Percentiles rank a stretch among this genome's conserved stretches.
These are phyloP conservation scores for Castanea crenata DNA, from an alignment of 306 rosid species.

Conservation along the genomic window DNA sequence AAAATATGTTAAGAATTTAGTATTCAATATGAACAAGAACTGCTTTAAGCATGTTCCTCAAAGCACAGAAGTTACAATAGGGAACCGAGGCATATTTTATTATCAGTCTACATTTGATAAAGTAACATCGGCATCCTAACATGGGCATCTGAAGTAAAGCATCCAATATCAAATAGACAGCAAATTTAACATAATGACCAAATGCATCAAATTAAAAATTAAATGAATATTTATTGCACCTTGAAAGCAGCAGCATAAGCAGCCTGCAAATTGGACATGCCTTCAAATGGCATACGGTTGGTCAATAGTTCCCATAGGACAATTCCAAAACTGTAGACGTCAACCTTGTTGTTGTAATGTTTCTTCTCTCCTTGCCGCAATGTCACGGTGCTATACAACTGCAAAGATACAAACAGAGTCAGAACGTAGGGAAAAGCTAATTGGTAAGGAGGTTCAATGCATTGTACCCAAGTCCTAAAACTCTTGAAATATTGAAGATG, in stretches of 20 bases:
- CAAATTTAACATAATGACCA: background rate
- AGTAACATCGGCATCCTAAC: conserved; percentile 2
- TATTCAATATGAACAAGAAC: background rate
- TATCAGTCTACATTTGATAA: conserved; percentile 7
- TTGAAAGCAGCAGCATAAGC: conserved; percentile 99
- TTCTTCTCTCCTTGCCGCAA: conserved; percentile 97
- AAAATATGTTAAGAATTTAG: background rate
- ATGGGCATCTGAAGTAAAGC: conserved; percentile 1
- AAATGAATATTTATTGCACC: conserved; percentile 41
- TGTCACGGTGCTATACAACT: conserved; percentile 97
- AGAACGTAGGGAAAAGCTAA: background rate
- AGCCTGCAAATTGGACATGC: conserved; percentile 99
- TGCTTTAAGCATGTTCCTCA: conserved; percentile 12
- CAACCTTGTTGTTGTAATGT: conserved; percentile 97
- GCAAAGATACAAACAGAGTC: conserved; percentile 28
- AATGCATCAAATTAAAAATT: conserved; percentile 10
- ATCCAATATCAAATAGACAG: background rate
- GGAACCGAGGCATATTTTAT: background rate
- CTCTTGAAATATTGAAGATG: background rate
- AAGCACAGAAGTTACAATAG: background rate
- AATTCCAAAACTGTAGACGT: conserved; percentile 96
- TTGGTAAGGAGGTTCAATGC: background rate
- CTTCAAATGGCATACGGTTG: conserved; percentile 98
- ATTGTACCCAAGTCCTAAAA: conserved; percentile 3
- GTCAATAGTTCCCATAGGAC: conserved; percentile 97